These are phyloP conservation scores for Apiospora sp. DNA, from an alignment of 2,329 filamentous ascomycete genomes.

Conservation along the genomic window DNA sequence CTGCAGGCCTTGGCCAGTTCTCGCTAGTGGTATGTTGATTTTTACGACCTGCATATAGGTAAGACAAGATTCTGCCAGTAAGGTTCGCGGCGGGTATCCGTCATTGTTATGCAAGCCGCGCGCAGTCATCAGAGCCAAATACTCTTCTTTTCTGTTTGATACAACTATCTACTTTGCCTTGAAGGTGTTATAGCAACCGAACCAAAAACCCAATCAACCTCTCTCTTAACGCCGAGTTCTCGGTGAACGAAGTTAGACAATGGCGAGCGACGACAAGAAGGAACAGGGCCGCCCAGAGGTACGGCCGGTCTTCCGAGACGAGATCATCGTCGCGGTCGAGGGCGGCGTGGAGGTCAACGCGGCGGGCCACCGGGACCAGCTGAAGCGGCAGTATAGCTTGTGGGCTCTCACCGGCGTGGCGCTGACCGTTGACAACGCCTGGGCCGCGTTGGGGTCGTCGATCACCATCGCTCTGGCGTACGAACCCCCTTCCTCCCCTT, in stretches of 20 bases:
- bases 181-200: background rate
- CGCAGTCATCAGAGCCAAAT: too few species aligned
- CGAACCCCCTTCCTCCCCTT: constrained; percentile 29
- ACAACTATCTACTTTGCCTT: background rate
- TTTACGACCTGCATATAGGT: background rate
- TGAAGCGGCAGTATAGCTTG: constrained; percentile 69
- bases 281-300: background rate
- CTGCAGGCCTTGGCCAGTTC: background rate
- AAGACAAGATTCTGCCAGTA: background rate
- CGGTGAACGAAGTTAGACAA: background rate
- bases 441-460: constrained; percentile 69
- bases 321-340: background rate
- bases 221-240: background rate
- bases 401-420: constrained; percentile 66
- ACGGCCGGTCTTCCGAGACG: background rate
- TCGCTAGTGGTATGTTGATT: background rate
- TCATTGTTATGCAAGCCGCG: background rate
- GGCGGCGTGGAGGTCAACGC: constrained; percentile 5
- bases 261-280: background rate
- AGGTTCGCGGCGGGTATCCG: background rate
- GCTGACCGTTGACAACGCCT: constrained; percentile 70
- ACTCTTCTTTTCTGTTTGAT: background rate
- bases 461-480: constrained; percentile 60
- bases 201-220: background rate
- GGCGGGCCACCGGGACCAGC: background rate